Percentiles rank a stretch among this genome's conserved stretches.
These are phyloP conservation scores for Alternaria burnsii DNA, from an alignment of 2,329 filamentous ascomycete species.

Conservation along the genomic window DNA sequence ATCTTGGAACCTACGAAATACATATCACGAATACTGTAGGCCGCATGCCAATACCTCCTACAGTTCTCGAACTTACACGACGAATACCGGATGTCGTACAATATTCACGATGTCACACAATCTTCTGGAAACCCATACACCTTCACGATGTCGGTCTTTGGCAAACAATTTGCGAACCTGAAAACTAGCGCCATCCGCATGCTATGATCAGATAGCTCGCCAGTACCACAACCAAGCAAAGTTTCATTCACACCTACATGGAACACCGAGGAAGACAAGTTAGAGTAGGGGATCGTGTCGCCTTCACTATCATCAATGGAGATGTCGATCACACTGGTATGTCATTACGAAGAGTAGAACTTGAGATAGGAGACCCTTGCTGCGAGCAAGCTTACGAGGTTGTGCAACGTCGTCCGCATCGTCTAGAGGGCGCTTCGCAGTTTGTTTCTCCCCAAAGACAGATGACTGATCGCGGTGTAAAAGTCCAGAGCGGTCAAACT, in stretches of 20 bases:
- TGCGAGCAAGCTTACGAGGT: too few species aligned
- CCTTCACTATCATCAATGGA: neutral
- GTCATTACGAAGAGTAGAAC: neutral
- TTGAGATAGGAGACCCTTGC: neutral
- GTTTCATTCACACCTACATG: neutral
- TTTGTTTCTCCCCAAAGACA: neutral
- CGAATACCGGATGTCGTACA: neutral
- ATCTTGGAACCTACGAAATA: neutral
- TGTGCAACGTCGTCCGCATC: too few species aligned
- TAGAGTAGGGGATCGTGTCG: neutral
- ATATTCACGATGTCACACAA: neutral
- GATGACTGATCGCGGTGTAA: neutral
- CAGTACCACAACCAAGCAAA: neutral
- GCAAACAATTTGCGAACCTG: conserved; percentile 2
- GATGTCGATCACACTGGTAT: neutral
- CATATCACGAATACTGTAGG: neutral
- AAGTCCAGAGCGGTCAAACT: neutral
- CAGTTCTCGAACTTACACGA: neutral
- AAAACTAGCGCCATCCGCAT: neutral
- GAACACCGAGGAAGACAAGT: neutral
- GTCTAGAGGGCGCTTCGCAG: too few species aligned
- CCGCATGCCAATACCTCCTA: neutral
- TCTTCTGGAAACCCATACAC: neutral
- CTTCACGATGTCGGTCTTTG: conserved; percentile 2
- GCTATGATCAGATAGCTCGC: neutral